These are phyloP conservation scores for Fraxinus ornus DNA, from an alignment of 305 asterid species.

Conservation along the genomic window DNA sequence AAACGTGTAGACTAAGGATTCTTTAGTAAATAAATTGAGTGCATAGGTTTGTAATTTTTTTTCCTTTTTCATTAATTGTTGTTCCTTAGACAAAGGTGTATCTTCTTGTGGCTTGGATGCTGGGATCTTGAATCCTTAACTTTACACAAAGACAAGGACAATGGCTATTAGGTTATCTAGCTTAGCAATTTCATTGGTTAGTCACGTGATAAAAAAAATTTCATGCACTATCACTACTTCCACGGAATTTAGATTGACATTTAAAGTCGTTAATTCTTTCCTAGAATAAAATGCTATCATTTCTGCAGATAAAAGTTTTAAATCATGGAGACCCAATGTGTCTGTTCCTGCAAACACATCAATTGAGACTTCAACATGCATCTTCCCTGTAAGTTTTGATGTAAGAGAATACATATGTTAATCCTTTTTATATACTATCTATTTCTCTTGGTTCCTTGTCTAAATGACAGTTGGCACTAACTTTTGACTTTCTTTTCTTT, in stretches of 20 bases:
- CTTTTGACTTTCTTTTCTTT: not conserved
- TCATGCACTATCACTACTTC: not conserved
- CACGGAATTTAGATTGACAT: conserved; percentile 1
- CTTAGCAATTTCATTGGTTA: not conserved
- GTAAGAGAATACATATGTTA: not conserved
- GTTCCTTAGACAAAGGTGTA: not conserved
- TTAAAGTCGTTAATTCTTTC: not conserved
- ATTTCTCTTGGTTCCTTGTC: conserved; percentile 1
- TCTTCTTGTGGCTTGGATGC: not conserved
- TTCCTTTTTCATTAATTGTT: not conserved
- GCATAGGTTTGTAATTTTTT: not conserved
- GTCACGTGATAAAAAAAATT: not conserved
- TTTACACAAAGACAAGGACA: not conserved
- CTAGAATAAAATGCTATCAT: not conserved
- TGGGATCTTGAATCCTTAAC: not conserved
- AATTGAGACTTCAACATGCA: conserved; percentile 21
- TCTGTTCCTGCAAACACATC: conserved; percentile 23
- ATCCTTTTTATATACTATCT: not conserved
- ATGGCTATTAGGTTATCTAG: not conserved
- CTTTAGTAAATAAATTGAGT: not conserved
- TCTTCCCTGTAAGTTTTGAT: conserved; percentile 30
- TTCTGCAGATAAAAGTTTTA: conserved; percentile 37
- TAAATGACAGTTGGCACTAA: not conserved
- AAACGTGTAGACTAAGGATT: not conserved
- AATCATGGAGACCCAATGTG: conserved; percentile 39